Evolutionary conservation across 148 eudicot species (phyloP).

Genomic region (Talinum fruticosum): DNA sequence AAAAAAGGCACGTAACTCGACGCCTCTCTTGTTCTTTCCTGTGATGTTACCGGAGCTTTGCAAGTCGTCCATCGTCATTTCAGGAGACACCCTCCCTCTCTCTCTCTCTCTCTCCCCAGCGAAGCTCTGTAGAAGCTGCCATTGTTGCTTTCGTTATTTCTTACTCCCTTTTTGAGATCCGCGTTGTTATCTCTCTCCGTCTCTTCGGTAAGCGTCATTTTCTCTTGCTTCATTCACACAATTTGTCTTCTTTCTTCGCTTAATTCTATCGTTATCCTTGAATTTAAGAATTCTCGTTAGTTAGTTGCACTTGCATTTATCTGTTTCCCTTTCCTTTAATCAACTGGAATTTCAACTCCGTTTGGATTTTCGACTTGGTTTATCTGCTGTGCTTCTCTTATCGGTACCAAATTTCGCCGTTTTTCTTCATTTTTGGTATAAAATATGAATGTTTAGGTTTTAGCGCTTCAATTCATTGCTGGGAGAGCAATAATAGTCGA

Average conservation of each 20-base stretch:
- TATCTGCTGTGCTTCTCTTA: neutral
- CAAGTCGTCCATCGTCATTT: too few relatives aligned
- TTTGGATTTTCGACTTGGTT: neutral
- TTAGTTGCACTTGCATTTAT: neutral
- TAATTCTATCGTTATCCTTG: neutral
- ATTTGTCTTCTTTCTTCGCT: neutral
- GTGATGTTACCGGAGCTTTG: too few relatives aligned
- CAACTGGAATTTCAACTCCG: neutral
- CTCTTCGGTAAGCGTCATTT: conserved; percentile 7
- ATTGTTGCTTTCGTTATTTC: conserved; percentile 15
- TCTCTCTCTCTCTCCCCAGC: neutral
- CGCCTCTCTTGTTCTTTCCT: too few relatives aligned
- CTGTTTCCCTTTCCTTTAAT: neutral
- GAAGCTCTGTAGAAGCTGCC: conserved; percentile 23
- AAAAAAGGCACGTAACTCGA: too few relatives aligned
- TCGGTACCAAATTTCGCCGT: neutral
- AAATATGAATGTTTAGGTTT: neutral
- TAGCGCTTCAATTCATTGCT: conserved; percentile 10
- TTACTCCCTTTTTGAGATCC: conserved; percentile 13
- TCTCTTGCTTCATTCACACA: neutral
- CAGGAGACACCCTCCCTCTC: too few relatives aligned
- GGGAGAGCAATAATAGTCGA: neutral
- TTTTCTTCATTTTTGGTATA: neutral
- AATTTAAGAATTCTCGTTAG: neutral
- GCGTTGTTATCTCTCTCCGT: conserved; percentile 1